Evolutionary conservation across 2,329 filamentous ascomycete species (phyloP).

Genomic region (Rachicladosporium sp.): DNA sequence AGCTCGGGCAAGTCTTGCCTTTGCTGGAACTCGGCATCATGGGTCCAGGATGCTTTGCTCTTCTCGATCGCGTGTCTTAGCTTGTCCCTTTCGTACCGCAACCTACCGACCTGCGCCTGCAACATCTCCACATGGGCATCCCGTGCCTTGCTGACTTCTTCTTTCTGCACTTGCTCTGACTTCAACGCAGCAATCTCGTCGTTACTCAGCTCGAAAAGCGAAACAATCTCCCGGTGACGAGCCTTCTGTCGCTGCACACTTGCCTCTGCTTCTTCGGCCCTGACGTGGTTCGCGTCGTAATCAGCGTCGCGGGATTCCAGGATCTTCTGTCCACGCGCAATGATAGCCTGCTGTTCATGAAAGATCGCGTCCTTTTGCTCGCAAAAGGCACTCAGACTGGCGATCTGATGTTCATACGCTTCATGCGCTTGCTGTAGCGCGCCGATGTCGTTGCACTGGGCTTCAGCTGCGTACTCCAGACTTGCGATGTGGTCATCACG

Average conservation of each 20-base stretch:
- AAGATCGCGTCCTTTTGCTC: not conserved
- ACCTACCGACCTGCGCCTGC: too few species aligned
- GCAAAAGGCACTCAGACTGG: conserved; percentile 2
- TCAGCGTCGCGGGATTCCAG: conserved; percentile 3
- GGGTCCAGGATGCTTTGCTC: too few species aligned
- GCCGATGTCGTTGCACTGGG: too few species aligned
- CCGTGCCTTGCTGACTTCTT: too few species aligned
- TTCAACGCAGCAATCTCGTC: conserved; percentile 3
- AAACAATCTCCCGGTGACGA: not conserved
- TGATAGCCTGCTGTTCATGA: conserved; percentile 2
- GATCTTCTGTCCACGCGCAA: conserved; percentile 2
- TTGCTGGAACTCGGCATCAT: too few species aligned
- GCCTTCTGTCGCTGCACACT: not conserved
- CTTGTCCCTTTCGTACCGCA: not conserved
- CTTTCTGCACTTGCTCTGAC: too few species aligned
- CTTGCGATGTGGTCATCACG: too few species aligned
- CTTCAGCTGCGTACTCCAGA: too few species aligned
- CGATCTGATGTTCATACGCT: conserved; percentile 1
- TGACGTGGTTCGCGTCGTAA: not conserved
- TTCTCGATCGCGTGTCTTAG: not conserved
- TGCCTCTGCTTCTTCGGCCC: not conserved
- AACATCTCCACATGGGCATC: too few species aligned
- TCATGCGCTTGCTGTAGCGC: too few species aligned
- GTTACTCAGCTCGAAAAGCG: not conserved
- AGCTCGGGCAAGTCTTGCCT: too few species aligned